Evolutionary conservation across 2,329 filamentous ascomycete species (phyloP).

Genomic region (Paecilomyces niveus): DNA sequence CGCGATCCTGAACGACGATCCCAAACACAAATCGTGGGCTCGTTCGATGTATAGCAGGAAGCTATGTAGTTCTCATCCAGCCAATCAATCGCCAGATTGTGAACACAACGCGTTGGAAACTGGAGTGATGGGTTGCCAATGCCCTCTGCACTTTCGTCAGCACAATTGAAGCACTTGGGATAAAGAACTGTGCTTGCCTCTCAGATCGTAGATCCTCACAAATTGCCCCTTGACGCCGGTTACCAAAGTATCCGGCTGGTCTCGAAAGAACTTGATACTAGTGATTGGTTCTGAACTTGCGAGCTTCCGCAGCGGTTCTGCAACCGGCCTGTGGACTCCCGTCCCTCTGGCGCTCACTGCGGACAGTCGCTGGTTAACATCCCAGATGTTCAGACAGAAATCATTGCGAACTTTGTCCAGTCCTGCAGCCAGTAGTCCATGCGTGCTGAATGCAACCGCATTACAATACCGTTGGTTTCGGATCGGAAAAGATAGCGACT

Average conservation of each 20-base stretch:
- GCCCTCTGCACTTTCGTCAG: slow-evolving; percentile 18
- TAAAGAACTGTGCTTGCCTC: slow-evolving; percentile 39
- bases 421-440: slow-evolving; percentile 53
- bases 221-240: slow-evolving; percentile 55
- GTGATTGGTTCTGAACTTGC: slow-evolving; percentile 57
- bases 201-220: slow-evolving; percentile 55
- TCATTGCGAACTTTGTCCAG: slow-evolving; percentile 58
- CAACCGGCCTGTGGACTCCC: slow-evolving; percentile 18
- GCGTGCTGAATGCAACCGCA: slow-evolving; percentile 53
- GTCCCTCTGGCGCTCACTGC: slow-evolving; percentile 23
- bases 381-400: slow-evolving; percentile 59
- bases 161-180: not conserved
- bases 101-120: slow-evolving; percentile 53
- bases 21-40: slow-evolving; percentile 56
- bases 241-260: slow-evolving; percentile 54
- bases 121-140: slow-evolving; percentile 36
- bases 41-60: slow-evolving; percentile 48
- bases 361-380: slow-evolving; percentile 45
- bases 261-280: slow-evolving; percentile 57
- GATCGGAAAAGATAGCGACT: slow-evolving; percentile 48
- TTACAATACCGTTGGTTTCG: slow-evolving; percentile 59
- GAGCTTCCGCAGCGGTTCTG: slow-evolving; percentile 51
- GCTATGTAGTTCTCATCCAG: slow-evolving; percentile 60
- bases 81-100: slow-evolving; percentile 58
- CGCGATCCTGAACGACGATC: slow-evolving; percentile 47